Evolutionary conservation across 2,329 filamentous ascomycete genomes (phyloP), one percentile per base, ranked within the genome.

Genomic region (Ophiostoma piceae): DNA sequence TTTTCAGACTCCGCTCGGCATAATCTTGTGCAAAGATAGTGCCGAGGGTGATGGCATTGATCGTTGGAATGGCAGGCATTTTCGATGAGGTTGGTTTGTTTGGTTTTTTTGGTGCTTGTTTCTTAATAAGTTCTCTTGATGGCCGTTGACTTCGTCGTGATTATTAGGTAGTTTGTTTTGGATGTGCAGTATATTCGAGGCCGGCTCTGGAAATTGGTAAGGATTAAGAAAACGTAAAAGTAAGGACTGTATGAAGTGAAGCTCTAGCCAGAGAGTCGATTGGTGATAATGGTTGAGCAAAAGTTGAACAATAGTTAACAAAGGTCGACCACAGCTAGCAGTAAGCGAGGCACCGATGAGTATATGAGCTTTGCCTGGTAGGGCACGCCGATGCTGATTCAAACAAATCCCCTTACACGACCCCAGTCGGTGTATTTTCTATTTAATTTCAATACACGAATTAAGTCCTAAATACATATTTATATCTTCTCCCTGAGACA

Each of bases 1-100:
- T 65, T 35, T 71, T 57, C 16, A 69, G 57, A 12, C 35, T 69
- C 9, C 68, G 70, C 16, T 68, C 14, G 22, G 43, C 57, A 66
- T 66, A 66, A 35, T 66, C 64, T 5, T 66, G 65, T 26, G 65
- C 65, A 14, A 66, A 39, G 22, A 66, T 66, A 11, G 37, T 19
- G 65, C 37, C 39, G 9, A 66, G 65, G 22, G 65, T 43, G 65
- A 66, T 22, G 22, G 65, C 35, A n/a, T 66, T 29, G 39, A 29
- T 43, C 8, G 65, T 5, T 22, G 65, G 65, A 47, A 66, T 66
- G 65, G 65, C 65, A 19, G 65, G 65, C 65, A 66, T 66, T 47
- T 41, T 66, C n/a, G 19, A 7, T 41, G 19, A 39, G 37, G 26
- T 8, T 19, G 6, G 14, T 19, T 51, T 51, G 9, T 8, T 26